Evolutionary conservation across 805 yeast genomes (phyloP), one percentile per base, ranked within the genome.

Genomic region (Nakazawaea populi): DNA sequence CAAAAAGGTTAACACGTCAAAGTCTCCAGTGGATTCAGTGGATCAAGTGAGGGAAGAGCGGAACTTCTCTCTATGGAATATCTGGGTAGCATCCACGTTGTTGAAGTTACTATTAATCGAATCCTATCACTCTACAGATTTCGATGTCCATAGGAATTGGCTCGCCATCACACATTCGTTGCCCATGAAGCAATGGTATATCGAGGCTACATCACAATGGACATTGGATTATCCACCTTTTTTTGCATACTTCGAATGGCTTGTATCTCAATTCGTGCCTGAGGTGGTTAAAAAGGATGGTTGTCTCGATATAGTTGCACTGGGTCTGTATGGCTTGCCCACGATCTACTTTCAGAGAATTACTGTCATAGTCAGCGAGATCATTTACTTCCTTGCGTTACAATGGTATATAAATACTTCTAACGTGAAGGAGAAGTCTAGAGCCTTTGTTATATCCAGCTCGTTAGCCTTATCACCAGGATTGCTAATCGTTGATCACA

Each of bases 101-200:
- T 67, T 85, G 41, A 85, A 85, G 56, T 64, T 84, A 9, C 70
- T 87, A 27, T 69, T 87, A n/a, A 77, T 82, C 49, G 83, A 87
- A 6, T 89, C 92, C 1, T 94, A 92, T 66, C 90, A 81, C 58
- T 91, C 97, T 10, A 94, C 98, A 0, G 99, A 94, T 66, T 92
- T 94, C 60, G 99, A 94, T 64, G 99, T 94, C 28, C 99, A 94
- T 66, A 73, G 99, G 52, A 94, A 94, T 63, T 94, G 99, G 99
- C 75, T 94, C 24, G 96, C 99, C 0, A 85, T 94, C 46, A 92
- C 98, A 1, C 70, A 82, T 58, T 75, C 75, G 5, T 67, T 91
- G 18, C 97, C 97, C 0, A 46, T 91, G 14, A 68, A 69, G 12
- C 64, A 85, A 49, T 94, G 99, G 99, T 94, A 94, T 63, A 64